These are phyloP conservation scores for Harrya chromipes DNA, from an alignment of 768 basidiomycete genomes.

Conservation along the genomic window DNA sequence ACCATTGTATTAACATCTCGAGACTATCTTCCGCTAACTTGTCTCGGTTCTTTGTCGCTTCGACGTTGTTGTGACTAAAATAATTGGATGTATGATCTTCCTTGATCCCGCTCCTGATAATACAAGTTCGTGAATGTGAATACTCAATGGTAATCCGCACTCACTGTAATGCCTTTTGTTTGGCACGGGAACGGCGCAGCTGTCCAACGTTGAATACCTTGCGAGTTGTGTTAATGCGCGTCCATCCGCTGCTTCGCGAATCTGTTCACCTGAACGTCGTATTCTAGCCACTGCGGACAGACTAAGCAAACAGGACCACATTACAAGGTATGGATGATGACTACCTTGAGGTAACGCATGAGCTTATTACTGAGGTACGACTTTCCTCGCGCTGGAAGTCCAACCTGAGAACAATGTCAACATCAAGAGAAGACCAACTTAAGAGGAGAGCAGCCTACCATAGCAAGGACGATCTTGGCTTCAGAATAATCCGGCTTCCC, in stretches of 20 bases:
- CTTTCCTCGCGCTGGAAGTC: constrained; percentile 96
- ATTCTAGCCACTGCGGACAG: constrained; percentile 88
- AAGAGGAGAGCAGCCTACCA: constrained; percentile 54
- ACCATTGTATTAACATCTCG: constrained; percentile 93
- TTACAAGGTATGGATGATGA: constrained; percentile 6
- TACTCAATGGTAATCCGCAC: constrained; percentile 9
- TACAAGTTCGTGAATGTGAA: constrained; percentile 5
- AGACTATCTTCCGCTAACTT: constrained; percentile 85
- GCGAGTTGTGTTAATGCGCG: constrained; percentile 1
- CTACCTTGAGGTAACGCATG: constrained; percentile 91
- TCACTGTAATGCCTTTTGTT: constrained; percentile 72
- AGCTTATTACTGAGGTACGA: constrained; percentile 98
- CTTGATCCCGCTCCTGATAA: constrained; percentile 67
- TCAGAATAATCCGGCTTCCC: constrained; percentile 98
- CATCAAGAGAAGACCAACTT: neutral
- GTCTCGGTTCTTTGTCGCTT: constrained; percentile 76
- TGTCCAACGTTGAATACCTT: constrained; percentile 99
- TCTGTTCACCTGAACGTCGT: constrained; percentile 78
- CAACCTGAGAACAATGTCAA: constrained; percentile 55
- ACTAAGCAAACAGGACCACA: constrained; percentile 5
- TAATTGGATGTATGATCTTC: constrained; percentile 90
- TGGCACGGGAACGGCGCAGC: constrained; percentile 81
- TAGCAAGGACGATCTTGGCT: constrained; percentile 96
- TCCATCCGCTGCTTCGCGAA: neutral
- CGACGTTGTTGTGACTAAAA: constrained; percentile 82